Evolutionary conservation across 1,284 basidiomycete species (phyloP).

Genomic region (Melampsora americana): DNA sequence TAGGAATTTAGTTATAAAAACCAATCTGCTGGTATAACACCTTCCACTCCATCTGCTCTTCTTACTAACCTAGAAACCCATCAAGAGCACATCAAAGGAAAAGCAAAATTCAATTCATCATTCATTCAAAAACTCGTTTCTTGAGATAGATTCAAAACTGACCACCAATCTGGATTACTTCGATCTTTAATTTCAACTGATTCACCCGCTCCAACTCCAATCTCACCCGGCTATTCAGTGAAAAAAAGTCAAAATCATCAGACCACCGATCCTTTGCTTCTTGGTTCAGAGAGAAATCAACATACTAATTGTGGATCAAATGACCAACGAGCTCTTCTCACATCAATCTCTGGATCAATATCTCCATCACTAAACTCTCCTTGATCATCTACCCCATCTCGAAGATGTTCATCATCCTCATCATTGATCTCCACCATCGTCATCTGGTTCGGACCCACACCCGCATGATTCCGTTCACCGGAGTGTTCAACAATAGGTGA

Average conservation of each 20-base stretch:
- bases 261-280: background rate
- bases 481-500: background rate
- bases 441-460: background rate
- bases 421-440: background rate
- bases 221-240: conserved; percentile 43
- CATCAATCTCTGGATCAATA: conserved; percentile 11
- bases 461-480: background rate
- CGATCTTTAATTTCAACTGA: conserved; percentile 34
- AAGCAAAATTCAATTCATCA: background rate
- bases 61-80: conserved; percentile 32
- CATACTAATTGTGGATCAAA: conserved; percentile 42
- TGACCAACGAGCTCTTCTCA: conserved; percentile 35
- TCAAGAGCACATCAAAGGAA: background rate
- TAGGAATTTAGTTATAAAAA: conserved; percentile 25
- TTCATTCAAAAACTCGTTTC: too few species aligned
- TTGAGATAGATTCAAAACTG: too few species aligned
- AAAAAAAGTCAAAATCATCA: background rate
- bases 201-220: conserved; percentile 36
- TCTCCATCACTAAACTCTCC: conserved; percentile 1
- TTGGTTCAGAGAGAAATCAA: background rate
- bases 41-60: conserved; percentile 37
- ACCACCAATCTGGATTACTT: conserved; percentile 43
- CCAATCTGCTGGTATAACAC: conserved; percentile 41
- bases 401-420: background rate
- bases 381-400: background rate